Evolutionary conservation across 768 basidiomycete genomes (phyloP), one percentile per base, ranked within the genome.

Genomic region (Sutorius australiensis): DNA sequence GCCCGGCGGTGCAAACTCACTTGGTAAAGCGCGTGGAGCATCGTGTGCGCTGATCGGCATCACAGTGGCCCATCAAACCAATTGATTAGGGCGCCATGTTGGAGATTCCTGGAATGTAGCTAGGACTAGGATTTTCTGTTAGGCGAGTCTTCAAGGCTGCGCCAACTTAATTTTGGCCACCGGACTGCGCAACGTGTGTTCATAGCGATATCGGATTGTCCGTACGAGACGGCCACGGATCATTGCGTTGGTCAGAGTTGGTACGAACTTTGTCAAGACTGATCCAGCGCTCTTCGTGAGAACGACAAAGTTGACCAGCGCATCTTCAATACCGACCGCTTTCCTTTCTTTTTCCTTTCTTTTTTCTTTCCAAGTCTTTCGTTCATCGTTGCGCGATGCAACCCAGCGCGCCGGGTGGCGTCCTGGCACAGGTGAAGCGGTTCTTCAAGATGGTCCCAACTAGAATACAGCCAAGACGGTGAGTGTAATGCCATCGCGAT

Each of bases 381-480:
- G 42, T 33, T 42, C 32, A 3, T 43, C 24, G 7, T 30, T 27
- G 19, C 19, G 51, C 46, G 28, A 70, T 67, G 68, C 52, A 43
- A 34, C 40, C 47, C 21, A 8, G 48, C 6, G 24, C 44, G 48
- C 45, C 32, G 33, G 49, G 45, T 46, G 38, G 49, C 5, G 51
- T 68, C 54, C 47, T 64, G 41, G 47, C 53, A 6, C 50, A 57
- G 24, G 54, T 69, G 48, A 54, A 39, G 46, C 48, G 48, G n/a
- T 19, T 60, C 17, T 31, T 71, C 7, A 50, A 47, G 43, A 13
- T 50, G 0, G 11, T 71, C n/a, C 51, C 65, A n/a, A 16, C 51
- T 9, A 70, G 40, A 41, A 14, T 65, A 16, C 56, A 54, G 8
- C 19, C 61, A 45, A 61, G 43, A 45, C 55, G 44, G 67, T 68